phyloP scores from a whole-genome alignment of 2,329 filamentous ascomycete genomes.

The Podosphaera aphanis region DNA sequence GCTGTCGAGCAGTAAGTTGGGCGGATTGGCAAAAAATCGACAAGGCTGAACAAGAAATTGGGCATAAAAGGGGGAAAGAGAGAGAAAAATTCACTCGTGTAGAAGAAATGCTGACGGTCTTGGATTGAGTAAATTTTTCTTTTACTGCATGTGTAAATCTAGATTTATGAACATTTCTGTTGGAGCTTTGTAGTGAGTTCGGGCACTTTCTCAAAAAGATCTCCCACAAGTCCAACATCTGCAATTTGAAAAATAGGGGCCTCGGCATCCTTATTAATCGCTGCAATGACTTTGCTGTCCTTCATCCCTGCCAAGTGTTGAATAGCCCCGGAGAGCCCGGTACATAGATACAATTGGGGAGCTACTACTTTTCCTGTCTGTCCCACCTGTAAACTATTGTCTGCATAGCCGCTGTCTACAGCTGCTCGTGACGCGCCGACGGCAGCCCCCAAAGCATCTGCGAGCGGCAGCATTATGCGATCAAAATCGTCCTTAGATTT shows the following conservation, averaged over 20 bases:
- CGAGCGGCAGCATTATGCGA: slow-evolving; percentile 70
- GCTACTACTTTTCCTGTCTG: slow-evolving; percentile 98
- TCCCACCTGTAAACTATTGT: slow-evolving; percentile 94
- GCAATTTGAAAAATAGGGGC: slow-evolving; percentile 97
- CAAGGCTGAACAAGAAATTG: slow-evolving; percentile 44
- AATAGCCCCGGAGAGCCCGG: slow-evolving; percentile 90
- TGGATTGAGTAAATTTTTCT: slow-evolving; percentile 18
- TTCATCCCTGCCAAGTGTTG: slow-evolving; percentile 99
- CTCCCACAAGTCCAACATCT: slow-evolving; percentile 83
- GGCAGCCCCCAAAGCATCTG: slow-evolving; percentile 80
- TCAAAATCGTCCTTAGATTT: slow-evolving; percentile 99
- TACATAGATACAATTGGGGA: slow-evolving; percentile 81
- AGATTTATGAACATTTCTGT: slow-evolving; percentile 18
- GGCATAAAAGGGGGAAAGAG: slow-evolving; percentile 45
- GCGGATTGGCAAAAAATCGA: slow-evolving; percentile 73
- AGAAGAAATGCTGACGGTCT: slow-evolving; percentile 31
- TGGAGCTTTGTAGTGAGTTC: slow-evolving; percentile 87
- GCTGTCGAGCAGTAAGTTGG: slow-evolving; percentile 50
- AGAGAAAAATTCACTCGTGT: slow-evolving; percentile 45
- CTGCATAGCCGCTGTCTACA: slow-evolving; percentile 89
- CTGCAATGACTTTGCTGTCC: slow-evolving; percentile 97
- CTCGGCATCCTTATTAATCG: slow-evolving; percentile 94
- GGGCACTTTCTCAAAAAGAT: slow-evolving; percentile 86
- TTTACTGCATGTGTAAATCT: slow-evolving; percentile 30
- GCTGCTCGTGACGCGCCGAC: slow-evolving; percentile 87